Conservation (phyloP, 225 moss, liverwort and hornwort species). For the Lunularia cruciata region DNA sequence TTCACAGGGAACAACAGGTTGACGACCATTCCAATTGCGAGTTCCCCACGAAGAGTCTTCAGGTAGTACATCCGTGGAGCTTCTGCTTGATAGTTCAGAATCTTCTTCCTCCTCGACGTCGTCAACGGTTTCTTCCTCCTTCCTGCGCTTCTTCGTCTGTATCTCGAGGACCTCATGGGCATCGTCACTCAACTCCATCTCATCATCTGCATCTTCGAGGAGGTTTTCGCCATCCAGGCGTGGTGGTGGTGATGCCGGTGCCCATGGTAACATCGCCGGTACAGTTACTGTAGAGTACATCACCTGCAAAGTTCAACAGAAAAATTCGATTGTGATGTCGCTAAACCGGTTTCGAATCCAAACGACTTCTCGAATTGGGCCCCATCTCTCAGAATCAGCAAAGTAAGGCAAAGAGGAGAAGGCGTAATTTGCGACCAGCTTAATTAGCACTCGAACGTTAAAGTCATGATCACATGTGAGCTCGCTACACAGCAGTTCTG, state of each 20-base stretch:
- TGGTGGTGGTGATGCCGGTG: slow-evolving; percentile 3
- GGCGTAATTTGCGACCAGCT: too few species aligned
- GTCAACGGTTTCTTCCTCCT: neutral
- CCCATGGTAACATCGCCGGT: neutral
- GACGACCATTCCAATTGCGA: neutral
- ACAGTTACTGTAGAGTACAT: neutral
- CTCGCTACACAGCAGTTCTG: too few species aligned
- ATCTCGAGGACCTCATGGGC: neutral
- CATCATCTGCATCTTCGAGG: neutral
- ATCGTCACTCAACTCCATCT: slow-evolving; percentile 11
- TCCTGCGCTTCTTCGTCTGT: neutral
- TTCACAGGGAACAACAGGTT: neutral
- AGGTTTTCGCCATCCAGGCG: neutral
- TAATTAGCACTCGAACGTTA: too few species aligned
- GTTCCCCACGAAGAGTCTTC: neutral
- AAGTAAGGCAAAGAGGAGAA: too few species aligned
- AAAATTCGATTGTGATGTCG: too few species aligned
- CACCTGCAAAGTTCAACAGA: slow-evolving; percentile 1
- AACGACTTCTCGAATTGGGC: too few species aligned
- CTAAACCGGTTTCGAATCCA: too few species aligned
- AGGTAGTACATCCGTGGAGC: neutral
- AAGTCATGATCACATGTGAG: too few species aligned
- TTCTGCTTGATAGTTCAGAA: slow-evolving; percentile 1
- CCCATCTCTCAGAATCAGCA: too few species aligned
- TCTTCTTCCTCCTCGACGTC: slow-evolving; percentile 3